Percentiles rank a stretch among this genome's conserved stretches.
phyloP scores from a whole-genome alignment of 768 basidiomycete genomes.

The Russula foetens region DNA sequence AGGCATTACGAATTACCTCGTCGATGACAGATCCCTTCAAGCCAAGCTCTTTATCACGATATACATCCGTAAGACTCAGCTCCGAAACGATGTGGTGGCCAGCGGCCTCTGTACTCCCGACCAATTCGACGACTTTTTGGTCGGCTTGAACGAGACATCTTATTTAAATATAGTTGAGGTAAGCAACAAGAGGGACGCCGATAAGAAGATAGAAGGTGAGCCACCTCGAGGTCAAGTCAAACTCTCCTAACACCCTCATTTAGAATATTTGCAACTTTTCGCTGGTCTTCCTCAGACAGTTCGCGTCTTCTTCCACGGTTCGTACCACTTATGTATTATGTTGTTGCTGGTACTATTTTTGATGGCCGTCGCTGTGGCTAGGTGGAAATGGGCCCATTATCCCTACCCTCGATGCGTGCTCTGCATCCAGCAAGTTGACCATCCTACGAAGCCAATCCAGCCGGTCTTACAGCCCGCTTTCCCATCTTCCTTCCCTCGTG shows the following conservation, averaged over 20 bases:
- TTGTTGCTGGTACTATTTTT: not conserved
- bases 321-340: not conserved
- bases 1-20: not conserved
- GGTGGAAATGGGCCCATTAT: conserved; percentile 53
- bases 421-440: conserved; percentile 58
- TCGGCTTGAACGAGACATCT: conserved; percentile 10
- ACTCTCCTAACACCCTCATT: not conserved
- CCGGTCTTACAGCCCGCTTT: conserved; percentile 35
- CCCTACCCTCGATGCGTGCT: conserved; percentile 47
- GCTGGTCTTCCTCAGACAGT: conserved; percentile 8
- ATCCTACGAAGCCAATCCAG: conserved; percentile 45
- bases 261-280: conserved; percentile 14
- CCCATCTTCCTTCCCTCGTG: conserved; percentile 43
- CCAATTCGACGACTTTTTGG: conserved; percentile 13
- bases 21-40: not conserved
- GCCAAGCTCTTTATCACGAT: conserved; percentile 6
- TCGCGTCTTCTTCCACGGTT: conserved; percentile 14
- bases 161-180: conserved; percentile 14
- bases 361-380: conserved; percentile 24
- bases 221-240: not conserved
- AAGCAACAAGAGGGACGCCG: conserved; percentile 7
- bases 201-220: conserved; percentile 15
- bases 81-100: conserved; percentile 6
- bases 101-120: not conserved
- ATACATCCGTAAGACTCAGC: conserved; percentile 8